Evolutionary conservation across 768 basidiomycete species (phyloP), one percentile per base, ranked within the genome.

Genomic region (Chlorophyllum brunneum): DNA sequence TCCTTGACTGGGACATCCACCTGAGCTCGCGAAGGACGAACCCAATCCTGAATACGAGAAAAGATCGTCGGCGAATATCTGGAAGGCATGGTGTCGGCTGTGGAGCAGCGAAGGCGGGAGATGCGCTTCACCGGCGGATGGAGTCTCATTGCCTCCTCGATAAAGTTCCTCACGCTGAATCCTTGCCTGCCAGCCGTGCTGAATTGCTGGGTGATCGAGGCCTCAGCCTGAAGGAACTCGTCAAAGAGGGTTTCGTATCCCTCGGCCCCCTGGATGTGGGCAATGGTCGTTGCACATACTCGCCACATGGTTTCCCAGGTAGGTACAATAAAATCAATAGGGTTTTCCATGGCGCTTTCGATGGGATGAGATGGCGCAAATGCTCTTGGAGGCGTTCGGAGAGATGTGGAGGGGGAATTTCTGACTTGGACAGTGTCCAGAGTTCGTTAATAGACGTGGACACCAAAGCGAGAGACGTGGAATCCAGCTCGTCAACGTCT

Each of bases 251-350:
- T 51, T 7, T 58, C 54, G 18, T 45, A 52, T 18, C 27, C 42
- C 3, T 36, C 16, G 11, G 69, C 58, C 3, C 67, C 53, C n/a
- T 67, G 63, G 11, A 70, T 63, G 44, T 74, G 64, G 1, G 76
- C 73, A 0, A 77, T 60, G 0, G 67, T 59, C 5, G 67, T 65
- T 1, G 82, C 82, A 46, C 81, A 67, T 18, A 84, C 73, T 10
- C 81, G 74, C 84, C 84, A 85, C 39, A 84, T 63, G 0, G 78
- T 79, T 59, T 85, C 84, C 70, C 80, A 85, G 0, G 77, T 65
- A 0, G 83, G 83, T 38, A 85, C 72, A 49, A 85, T 69, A 51
- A 72, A 72, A 39, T 83, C 71, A 13, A 84, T 62, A 0, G 78
- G 75, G 33, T 75, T 70, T 1, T 66, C 64, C 45, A 67, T 70